phyloP scores from a whole-genome alignment of 75 land plant genomes.

The Picea sitchensis region DNA sequence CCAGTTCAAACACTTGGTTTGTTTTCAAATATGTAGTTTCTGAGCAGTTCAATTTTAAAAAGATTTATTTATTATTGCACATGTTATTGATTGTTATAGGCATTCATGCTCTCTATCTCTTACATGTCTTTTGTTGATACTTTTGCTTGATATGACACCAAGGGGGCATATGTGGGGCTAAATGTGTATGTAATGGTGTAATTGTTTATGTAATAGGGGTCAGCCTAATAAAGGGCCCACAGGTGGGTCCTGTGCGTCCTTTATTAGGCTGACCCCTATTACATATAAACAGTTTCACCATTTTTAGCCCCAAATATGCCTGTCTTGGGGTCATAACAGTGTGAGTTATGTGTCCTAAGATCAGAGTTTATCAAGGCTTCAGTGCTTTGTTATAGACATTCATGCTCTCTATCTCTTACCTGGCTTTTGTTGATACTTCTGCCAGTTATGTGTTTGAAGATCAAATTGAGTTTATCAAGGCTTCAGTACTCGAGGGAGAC shows the following conservation, averaged over 20 bases:
- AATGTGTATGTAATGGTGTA: no score
- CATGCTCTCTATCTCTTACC: neutral
- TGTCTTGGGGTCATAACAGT: no score
- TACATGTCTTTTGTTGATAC: neutral
- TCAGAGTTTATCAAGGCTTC: constrained; percentile 80
- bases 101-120: neutral
- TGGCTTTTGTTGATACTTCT: neutral
- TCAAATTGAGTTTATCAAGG: constrained; percentile 88
- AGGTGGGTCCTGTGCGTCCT: no score
- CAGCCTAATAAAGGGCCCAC: no score
- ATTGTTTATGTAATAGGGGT: no score
- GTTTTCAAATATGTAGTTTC: neutral
- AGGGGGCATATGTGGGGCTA: no score
- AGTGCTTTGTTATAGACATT: constrained; percentile 22
- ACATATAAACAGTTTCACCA: no score
- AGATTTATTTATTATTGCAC: neutral
- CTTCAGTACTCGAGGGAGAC: constrained; percentile 63
- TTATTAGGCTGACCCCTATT: no score
- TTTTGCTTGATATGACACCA: neutral
- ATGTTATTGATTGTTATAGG: neutral
- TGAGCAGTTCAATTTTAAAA: neutral
- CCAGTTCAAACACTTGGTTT: neutral
- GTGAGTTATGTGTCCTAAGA: constrained; percentile 86
- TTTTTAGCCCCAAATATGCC: no score
- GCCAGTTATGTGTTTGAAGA: constrained; percentile 92